Conservation (phyloP, 164 flowering plant species). For the Litsea cubeba region DNA sequence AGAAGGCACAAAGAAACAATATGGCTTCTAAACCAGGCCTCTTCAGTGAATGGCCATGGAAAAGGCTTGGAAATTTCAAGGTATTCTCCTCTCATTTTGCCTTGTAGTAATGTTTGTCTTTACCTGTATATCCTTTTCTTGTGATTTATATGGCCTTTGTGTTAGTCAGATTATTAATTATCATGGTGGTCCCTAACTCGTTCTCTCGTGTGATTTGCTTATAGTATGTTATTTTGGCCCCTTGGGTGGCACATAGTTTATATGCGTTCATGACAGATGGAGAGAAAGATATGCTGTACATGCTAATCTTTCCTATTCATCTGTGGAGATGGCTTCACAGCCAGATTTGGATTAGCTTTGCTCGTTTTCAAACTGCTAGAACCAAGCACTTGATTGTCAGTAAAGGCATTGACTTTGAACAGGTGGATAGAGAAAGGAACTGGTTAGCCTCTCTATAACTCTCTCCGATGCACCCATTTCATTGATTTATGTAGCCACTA, state of each 20-base stretch:
- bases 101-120: background rate
- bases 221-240: slow-evolving; percentile 13
- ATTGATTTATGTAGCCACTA: background rate
- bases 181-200: background rate
- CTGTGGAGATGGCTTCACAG: slow-evolving; percentile 12
- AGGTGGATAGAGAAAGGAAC: slow-evolving; percentile 41
- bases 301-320: slow-evolving; percentile 5
- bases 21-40: slow-evolving; percentile 37
- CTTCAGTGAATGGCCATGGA: slow-evolving; percentile 42
- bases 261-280: background rate
- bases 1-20: background rate
- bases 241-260: slow-evolving; percentile 7
- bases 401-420: slow-evolving; percentile 35
- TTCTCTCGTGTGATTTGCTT: background rate
- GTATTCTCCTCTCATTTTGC: slow-evolving; percentile 4
- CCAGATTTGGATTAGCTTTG: slow-evolving; percentile 17
- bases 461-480: background rate
- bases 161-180: background rate
- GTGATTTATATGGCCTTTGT: background rate
- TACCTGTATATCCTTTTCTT: background rate
- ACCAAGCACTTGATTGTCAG: slow-evolving; percentile 22
- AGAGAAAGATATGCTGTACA: slow-evolving; percentile 2
- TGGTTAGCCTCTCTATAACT: slow-evolving; percentile 20
- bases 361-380: slow-evolving; percentile 18
- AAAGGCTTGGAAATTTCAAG: slow-evolving; percentile 30